A percentile compares a stretch with the other conserved stretches of the same genome.
phyloP scores from a whole-genome alignment of 148 eudicot genomes.

The Amaranthus cruentus region DNA sequence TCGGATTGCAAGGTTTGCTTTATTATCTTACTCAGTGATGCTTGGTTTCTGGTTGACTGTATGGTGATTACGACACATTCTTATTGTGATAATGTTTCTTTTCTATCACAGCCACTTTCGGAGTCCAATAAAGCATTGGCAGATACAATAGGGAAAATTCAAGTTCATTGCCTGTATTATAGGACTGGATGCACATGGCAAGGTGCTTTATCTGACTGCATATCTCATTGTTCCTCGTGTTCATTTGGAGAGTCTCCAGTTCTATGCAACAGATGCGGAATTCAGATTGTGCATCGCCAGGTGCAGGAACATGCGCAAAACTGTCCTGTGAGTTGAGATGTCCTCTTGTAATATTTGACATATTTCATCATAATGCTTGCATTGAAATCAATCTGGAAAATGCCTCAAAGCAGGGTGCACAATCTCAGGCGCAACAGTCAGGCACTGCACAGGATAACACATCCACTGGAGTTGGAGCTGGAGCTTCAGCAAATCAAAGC shows the following conservation, averaged over 20 bases:
- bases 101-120: constrained; percentile 60
- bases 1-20: constrained; percentile 70
- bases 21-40: not conserved
- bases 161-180: constrained; percentile 80
- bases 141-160: constrained; percentile 70
- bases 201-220: constrained; percentile 71
- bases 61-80: constrained; percentile 10
- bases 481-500: constrained; percentile 35
- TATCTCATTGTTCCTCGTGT: constrained; percentile 67
- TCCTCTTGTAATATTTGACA: not conserved
- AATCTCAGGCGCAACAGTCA: constrained; percentile 46
- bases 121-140: constrained; percentile 69
- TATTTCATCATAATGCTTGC: not conserved
- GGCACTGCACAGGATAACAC: constrained; percentile 35
- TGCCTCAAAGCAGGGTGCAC: constrained; percentile 48
- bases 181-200: constrained; percentile 97
- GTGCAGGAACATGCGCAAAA: constrained; percentile 89
- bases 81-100: constrained; percentile 16
- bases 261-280: constrained; percentile 77
- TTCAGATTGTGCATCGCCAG: constrained; percentile 88
- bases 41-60: constrained; percentile 9
- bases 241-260: constrained; percentile 91
- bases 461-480: constrained; percentile 25
- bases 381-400: not conserved
- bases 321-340: constrained; percentile 59